Conservation (phyloP, 1,284 basidiomycete genomes). For the Malassezia globosa region DNA sequence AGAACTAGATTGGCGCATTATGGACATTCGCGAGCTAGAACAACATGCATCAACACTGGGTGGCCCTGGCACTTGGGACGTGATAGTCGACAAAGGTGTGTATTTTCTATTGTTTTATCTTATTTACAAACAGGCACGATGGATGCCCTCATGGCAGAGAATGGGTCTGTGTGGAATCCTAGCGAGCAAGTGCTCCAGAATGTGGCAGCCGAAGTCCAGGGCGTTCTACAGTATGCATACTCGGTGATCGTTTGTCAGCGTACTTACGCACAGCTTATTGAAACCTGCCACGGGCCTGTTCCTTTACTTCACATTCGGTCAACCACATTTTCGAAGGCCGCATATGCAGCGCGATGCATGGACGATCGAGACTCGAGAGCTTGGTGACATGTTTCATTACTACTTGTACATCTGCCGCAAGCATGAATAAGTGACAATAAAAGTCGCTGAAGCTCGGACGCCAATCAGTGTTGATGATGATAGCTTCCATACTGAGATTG, state of each 20-base stretch:
- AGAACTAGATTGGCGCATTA: constrained; percentile 24
- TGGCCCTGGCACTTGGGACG: constrained; percentile 26
- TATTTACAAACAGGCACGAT: constrained; percentile 27
- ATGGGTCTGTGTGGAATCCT: constrained; percentile 33
- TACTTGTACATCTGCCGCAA: constrained; percentile 34
- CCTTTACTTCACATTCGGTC: constrained; percentile 43
- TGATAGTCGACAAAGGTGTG: constrained; percentile 37
- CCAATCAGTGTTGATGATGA: background rate
- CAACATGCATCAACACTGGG: constrained; percentile 20
- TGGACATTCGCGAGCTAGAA: constrained; percentile 37
- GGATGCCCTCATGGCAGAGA: constrained; percentile 45
- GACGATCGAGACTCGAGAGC: constrained; percentile 24
- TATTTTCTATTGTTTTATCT: background rate
- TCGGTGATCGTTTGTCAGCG: no score
- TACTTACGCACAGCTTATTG: constrained; percentile 17
- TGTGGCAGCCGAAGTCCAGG: constrained; percentile 28
- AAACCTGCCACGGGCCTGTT: constrained; percentile 24
- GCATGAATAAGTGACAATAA: no score
- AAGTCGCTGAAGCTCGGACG: no score
- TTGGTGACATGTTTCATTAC: constrained; percentile 41
- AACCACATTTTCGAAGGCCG: constrained; percentile 35
- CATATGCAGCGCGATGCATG: constrained; percentile 27
- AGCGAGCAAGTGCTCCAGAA: constrained; percentile 21
- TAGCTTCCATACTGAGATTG: background rate
- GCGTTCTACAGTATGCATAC: constrained; percentile 24